These are phyloP conservation scores for Aspergillus pseudoglaucus DNA, from an alignment of 2,329 filamentous ascomycete species.

Conservation along the genomic window DNA sequence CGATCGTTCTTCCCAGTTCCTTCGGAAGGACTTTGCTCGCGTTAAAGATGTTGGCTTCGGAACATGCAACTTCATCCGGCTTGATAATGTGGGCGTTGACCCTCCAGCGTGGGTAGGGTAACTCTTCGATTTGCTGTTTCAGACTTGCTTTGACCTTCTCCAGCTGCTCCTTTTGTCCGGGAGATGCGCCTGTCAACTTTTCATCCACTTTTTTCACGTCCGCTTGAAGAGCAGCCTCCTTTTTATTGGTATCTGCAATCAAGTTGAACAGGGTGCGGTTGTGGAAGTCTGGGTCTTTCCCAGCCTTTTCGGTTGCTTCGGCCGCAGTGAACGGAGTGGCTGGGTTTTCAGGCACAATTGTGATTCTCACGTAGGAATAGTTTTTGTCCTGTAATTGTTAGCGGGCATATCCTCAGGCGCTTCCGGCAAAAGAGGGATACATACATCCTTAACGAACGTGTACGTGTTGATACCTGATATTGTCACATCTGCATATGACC, in stretches of 20 bases:
- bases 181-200: background rate
- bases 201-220: background rate
- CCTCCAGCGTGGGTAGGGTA: background rate
- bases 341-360: background rate
- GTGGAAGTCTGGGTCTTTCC: background rate
- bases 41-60: background rate
- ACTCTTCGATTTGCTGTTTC: background rate
- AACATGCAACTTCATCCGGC: background rate
- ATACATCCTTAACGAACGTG: background rate
- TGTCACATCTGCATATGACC: background rate
- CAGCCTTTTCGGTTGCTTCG: background rate
- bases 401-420: background rate
- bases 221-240: background rate
- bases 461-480: background rate
- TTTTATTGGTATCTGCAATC: background rate
- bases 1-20: background rate
- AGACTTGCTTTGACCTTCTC: background rate
- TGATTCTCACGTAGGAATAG: background rate
- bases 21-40: background rate
- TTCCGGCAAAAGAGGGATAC: background rate
- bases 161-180: background rate
- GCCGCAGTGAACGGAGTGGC: background rate
- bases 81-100: background rate
- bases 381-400: background rate
- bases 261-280: background rate